Conservation (phyloP, 1,139 yeast genomes). For the Diutina mesorugosa region DNA sequence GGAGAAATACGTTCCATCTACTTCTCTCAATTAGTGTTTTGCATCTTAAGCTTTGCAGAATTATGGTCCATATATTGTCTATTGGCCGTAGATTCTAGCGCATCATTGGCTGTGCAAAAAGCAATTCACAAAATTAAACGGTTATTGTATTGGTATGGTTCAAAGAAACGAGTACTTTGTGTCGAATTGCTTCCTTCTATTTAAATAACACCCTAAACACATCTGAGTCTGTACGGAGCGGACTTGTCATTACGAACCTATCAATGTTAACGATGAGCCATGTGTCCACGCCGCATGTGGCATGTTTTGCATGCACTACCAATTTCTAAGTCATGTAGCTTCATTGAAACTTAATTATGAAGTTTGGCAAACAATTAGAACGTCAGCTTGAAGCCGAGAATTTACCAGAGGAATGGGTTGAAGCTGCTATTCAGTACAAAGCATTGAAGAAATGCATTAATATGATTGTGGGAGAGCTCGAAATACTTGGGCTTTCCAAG, state of each 20-base stretch:
- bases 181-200: neutral
- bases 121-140: neutral
- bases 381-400: constrained; percentile 47
- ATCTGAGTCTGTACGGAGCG: neutral
- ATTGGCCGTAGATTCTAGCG: neutral
- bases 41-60: too few species aligned
- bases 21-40: too few species aligned
- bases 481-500: constrained; percentile 37
- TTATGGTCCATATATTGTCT: too few species aligned
- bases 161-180: neutral
- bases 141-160: neutral
- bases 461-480: constrained; percentile 48
- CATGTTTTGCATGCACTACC: neutral
- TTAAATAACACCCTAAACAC: neutral
- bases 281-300: neutral
- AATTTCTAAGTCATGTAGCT: neutral
- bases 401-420: constrained; percentile 58
- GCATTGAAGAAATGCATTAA: constrained; percentile 54
- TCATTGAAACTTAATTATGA: constrained; percentile 24
- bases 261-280: neutral
- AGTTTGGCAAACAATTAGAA: constrained; percentile 62
- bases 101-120: neutral
- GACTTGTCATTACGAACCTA: too few species aligned
- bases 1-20: too few species aligned
- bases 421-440: constrained; percentile 61